Conservation (phyloP, 192 early-diverging fungal species). For the Backusella tuberculispora region DNA sequence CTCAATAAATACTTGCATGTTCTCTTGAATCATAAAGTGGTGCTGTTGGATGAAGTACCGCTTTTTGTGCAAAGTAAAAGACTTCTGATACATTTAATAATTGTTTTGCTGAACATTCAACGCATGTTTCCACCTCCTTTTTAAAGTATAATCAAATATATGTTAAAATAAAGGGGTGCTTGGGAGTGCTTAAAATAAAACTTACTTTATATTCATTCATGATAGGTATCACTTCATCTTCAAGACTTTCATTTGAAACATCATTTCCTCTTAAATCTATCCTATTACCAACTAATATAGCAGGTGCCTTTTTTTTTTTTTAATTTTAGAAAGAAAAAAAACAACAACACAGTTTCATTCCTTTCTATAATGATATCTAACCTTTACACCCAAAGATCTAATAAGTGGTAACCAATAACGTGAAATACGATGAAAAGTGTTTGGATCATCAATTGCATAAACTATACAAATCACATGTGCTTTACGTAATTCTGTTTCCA, state of each 20-base stretch:
- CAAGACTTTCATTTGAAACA: slow-evolving; percentile 79
- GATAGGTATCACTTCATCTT: slow-evolving; percentile 94
- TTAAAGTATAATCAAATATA: slow-evolving; percentile 33
- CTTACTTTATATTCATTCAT: slow-evolving; percentile 98
- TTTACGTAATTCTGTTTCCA: slow-evolving; percentile 93
- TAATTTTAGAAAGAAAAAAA: too few species aligned
- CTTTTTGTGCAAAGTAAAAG: slow-evolving; percentile 99
- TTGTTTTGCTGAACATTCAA: slow-evolving; percentile 97
- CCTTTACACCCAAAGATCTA: slow-evolving; percentile 88
- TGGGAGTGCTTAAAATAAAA: too few species aligned
- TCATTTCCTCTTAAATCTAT: slow-evolving; percentile 85
- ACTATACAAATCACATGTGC: slow-evolving; percentile 98
- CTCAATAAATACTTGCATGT: slow-evolving; percentile 59
- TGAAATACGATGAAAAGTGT: slow-evolving; percentile 83
- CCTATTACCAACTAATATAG: slow-evolving; percentile 93
- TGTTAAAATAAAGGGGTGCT: neutral
- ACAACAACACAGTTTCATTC: neutral
- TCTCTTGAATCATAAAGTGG: slow-evolving; percentile 95
- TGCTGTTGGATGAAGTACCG: slow-evolving; percentile 94
- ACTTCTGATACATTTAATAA: slow-evolving; percentile 95
- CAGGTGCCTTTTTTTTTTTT: slow-evolving; percentile 66
- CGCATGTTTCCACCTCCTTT: slow-evolving; percentile 94
- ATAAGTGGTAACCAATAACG: slow-evolving; percentile 94
- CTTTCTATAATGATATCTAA: slow-evolving; percentile 37
- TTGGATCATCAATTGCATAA: slow-evolving; percentile 85